Percentiles rank a stretch among this genome's conserved stretches.
phyloP scores from a whole-genome alignment of 106 monocot genomes.

The Posidonia australis region DNA sequence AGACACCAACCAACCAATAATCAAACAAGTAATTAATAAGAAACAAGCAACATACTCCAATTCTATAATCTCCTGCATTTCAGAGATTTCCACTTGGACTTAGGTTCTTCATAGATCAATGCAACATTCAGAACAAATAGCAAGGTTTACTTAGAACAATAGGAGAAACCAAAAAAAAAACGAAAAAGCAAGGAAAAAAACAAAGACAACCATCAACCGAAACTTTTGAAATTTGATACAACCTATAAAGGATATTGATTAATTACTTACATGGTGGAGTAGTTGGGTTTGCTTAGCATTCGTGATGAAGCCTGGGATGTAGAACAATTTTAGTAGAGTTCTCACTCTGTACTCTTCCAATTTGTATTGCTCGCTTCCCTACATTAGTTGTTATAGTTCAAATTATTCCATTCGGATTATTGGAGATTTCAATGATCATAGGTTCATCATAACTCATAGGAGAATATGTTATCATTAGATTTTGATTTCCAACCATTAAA shows the following conservation, averaged over 20 bases:
- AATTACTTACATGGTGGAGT: constrained; percentile 49
- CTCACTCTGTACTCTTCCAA: constrained; percentile 36
- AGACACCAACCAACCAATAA: background rate
- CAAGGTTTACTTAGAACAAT: background rate
- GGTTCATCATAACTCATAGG: no score
- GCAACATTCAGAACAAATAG: background rate
- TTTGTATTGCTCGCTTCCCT: background rate
- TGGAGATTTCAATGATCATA: no score
- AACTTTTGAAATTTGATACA: no score
- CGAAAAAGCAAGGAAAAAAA: background rate
- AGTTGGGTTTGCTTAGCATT: constrained; percentile 50
- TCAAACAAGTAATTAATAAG: background rate
- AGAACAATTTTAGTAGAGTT: constrained; percentile 41
- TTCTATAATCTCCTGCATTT: constrained; percentile 92
- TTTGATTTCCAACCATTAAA: no score
- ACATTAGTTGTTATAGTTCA: background rate
- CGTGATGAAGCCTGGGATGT: constrained; percentile 67
- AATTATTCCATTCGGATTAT: no score
- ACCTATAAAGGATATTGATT: no score
- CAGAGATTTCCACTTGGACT: constrained; percentile 73
- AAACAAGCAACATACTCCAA: constrained; percentile 42
- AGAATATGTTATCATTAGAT: no score
- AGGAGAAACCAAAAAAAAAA: background rate
- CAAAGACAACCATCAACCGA: background rate
- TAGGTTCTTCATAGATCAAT: constrained; percentile 65